Base-by-base conservation (phyloP, 2,329 filamentous ascomycete species). In the Fusarium sp. region DNA sequence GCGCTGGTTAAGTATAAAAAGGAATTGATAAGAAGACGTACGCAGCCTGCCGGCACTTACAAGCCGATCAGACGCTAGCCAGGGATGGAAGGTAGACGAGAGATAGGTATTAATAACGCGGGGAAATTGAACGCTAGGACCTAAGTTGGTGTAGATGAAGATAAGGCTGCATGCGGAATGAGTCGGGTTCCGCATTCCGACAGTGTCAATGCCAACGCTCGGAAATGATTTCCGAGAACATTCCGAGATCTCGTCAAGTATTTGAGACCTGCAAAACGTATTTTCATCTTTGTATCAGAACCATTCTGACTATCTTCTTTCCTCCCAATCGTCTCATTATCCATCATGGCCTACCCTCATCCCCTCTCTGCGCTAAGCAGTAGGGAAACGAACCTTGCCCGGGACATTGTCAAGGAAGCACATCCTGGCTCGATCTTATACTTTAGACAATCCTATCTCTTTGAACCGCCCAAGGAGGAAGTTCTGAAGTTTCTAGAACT, bases 371-470 rank as follows among this genome's bases (percentile, higher is more conserved):
- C 73, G 2, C 70, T 81, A 6, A 71, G 67, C 18, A 22, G 70
- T 34, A 59, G 70, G 14, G 79, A 81, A 63, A 79, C 75, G 27
- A 70, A 79, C 51, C 66, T 77, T 50, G 81, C 82, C 1, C 79
- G 80, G 4, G 73, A 79, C 42, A 64, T 77, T 4, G 78, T 83
- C 7, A 66, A 78, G 16, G 57, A 59, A 5, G 61, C 75, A 10
- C 74, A 80, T 29, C 70, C 77, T 3, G 76, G 73, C 5, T 63
- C 77, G 1, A 66, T 76, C 1, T 64, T 81, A 8, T 79, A 82
- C 59, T 89, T 88, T 70, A 81, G 86, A 12, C 81, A 83, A 32
- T 84, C 87, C 55, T 86, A 83, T 2, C 78, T 88, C 5, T 77
- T 77, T 14, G 86, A 89, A 69, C 86, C 86, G 0, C 78, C 80